These are phyloP conservation scores for Mycosphaerelloides madeirae DNA, from an alignment of 2,329 filamentous ascomycete genomes.

Conservation along the genomic window DNA sequence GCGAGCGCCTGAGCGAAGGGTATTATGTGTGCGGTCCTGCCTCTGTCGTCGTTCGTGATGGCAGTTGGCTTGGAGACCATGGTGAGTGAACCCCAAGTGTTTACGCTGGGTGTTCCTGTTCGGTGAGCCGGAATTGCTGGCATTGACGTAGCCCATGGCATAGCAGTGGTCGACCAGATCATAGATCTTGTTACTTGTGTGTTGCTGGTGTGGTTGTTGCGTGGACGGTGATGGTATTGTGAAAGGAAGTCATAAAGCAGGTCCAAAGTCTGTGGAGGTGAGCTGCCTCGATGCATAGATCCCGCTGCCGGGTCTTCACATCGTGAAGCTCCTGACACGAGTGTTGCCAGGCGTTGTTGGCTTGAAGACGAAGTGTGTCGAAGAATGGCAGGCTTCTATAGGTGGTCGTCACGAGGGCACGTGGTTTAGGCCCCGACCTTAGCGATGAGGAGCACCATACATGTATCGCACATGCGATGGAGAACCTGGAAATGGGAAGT, in stretches of 20 bases:
- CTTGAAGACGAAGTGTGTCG: too few species aligned
- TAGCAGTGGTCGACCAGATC: constrained; percentile 13
- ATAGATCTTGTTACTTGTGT: constrained; percentile 5
- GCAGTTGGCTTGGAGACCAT: constrained; percentile 19
- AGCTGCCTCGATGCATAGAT: too few species aligned
- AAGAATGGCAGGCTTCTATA: too few species aligned
- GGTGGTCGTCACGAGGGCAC: too few species aligned
- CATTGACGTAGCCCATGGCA: constrained; percentile 9
- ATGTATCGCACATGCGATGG: too few species aligned
- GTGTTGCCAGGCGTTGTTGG: too few species aligned
- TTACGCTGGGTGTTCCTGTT: constrained; percentile 15
- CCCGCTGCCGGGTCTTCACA: too few species aligned
- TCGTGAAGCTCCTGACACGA: too few species aligned
- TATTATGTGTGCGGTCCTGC: constrained; percentile 9
- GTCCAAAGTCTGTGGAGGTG: not conserved
- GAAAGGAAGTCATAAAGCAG: constrained; percentile 6
- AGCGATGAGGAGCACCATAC: too few species aligned
- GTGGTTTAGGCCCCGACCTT: too few species aligned
- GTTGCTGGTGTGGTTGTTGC: constrained; percentile 4
- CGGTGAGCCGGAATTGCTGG: constrained; percentile 14
- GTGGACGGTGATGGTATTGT: not conserved
- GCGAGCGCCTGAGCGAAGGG: constrained; percentile 3
- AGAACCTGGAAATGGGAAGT: too few species aligned
- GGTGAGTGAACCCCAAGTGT: constrained; percentile 16
- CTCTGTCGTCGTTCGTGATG: constrained; percentile 15